Base-by-base conservation (phyloP, 2,329 filamentous ascomycete genomes). In the Ciborinia camelliae region DNA sequence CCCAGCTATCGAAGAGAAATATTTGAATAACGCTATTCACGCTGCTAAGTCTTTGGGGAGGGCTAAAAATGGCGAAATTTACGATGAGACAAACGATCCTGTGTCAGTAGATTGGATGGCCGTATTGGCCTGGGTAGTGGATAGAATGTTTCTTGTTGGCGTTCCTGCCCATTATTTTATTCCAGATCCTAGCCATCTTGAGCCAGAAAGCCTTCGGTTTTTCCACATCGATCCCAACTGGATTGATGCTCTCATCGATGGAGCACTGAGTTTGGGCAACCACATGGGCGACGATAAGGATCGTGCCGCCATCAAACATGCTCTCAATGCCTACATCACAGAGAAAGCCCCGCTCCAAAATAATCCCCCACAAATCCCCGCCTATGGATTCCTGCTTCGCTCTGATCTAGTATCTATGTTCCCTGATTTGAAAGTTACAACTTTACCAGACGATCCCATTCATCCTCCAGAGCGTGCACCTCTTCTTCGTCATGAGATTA, bases 151-250 rank as follows among this genome's bases (percentile, higher is more conserved):
- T 62, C 71, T 81, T 0, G 62, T 62, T 0, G 71, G 72, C 0
- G 71, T 82, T 0, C 80, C 80, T 0, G 69, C 76, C 0, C 78
- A 81, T 51, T 80, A 76, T 63, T 70, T 81, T 2, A 68, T 82
- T 5, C 55, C 74, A 0, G 80, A 82, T 30, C 75, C 78, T 0
- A 69, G 65, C 0, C 68, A 76, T 43, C 68, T 82, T 0, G 75
- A 70, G 0, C 51, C 43, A 5, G 81, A 82, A 66, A 74, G 64
- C 12, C 58, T 82, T 0, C 74, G 79, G 0, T 80, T 81, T 72
- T 82, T 82, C 71, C 65, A 74, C 43, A 78, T 82, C 14, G 81
- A 83, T 61, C 30, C 64, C 1, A 75, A 75, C 60, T 82, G 80
- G 81, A 67, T 77, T 0, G 77, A 80, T 52, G 75, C 74, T 8